A percentile compares a stretch with the other conserved stretches of the same genome.
Conservation (phyloP, 2,329 filamentous ascomycete species). For the Leptographium procerum region DNA sequence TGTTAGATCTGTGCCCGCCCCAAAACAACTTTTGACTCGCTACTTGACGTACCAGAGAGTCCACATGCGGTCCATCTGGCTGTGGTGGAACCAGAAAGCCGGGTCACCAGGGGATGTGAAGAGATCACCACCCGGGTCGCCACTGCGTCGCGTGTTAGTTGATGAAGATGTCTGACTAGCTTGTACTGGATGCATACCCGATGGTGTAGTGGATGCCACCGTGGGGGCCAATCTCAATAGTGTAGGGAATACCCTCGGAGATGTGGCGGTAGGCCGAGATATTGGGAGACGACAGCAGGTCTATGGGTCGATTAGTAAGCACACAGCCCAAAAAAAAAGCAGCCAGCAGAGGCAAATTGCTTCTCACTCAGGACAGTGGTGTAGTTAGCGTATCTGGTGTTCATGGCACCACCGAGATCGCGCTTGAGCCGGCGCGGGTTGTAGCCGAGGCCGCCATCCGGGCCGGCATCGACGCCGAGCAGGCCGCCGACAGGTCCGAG, state of each 20-base stretch:
- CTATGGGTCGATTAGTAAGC: neutral
- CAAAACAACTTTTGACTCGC: neutral
- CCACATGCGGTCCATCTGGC: constrained; percentile 11
- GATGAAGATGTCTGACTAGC: too few relatives aligned
- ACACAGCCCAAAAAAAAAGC: too few relatives aligned
- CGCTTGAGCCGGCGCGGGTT: constrained; percentile 24
- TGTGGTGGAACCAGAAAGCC: constrained; percentile 13
- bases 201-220: constrained; percentile 21
- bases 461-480: constrained; percentile 9
- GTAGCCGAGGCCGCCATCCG: constrained; percentile 21
- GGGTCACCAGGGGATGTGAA: constrained; percentile 16
- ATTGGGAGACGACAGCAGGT: constrained; percentile 20
- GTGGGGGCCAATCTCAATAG: constrained; percentile 19
- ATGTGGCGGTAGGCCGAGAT: constrained; percentile 22
- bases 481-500: constrained; percentile 21
- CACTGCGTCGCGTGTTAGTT: neutral
- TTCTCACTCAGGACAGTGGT: constrained; percentile 12
- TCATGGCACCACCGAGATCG: constrained; percentile 19
- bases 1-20: neutral
- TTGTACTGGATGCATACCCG: constrained; percentile 7
- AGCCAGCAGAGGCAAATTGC: too few relatives aligned
- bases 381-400: constrained; percentile 20
- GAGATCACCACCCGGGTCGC: constrained; percentile 22
- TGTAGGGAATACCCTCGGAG: constrained; percentile 23
- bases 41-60: constrained; percentile 1